These are phyloP conservation scores for Solanum chilense DNA, from an alignment of 257 asterid species.

Conservation along the genomic window DNA sequence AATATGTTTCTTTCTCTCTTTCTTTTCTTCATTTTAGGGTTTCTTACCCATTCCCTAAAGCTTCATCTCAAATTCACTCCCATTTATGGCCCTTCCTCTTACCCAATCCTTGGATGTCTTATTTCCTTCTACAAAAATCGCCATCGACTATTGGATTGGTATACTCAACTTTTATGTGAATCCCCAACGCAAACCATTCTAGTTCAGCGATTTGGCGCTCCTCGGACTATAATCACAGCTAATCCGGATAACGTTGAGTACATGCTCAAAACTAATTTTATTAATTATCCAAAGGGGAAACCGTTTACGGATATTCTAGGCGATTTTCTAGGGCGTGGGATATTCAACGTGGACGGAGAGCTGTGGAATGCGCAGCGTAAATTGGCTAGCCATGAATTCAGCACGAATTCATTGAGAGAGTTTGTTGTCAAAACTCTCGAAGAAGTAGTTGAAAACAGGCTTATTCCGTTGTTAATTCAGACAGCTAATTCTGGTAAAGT, in stretches of 20 bases:
- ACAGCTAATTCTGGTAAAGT: not conserved
- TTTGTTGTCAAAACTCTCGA: constrained; percentile 17
- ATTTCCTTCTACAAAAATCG: constrained; percentile 53
- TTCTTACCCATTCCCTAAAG: not conserved
- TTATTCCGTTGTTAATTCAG: not conserved
- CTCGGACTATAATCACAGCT: constrained; percentile 44
- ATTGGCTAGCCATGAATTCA: constrained; percentile 46
- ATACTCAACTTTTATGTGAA: constrained; percentile 35
- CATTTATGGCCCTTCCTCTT: not conserved
- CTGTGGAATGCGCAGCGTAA: constrained; percentile 44
- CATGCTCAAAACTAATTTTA: constrained; percentile 49
- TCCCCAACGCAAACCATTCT: constrained; percentile 18
- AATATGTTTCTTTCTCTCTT: constrained; percentile 7
- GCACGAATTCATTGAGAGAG: constrained; percentile 21
- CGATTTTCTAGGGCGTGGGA: constrained; percentile 56
- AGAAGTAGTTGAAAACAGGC: constrained; percentile 5
- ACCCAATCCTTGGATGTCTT: constrained; percentile 32
- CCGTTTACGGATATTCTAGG: constrained; percentile 56
- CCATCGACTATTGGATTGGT: constrained; percentile 46
- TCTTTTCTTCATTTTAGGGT: constrained; percentile 9
- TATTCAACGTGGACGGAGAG: constrained; percentile 69
- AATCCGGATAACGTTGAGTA: constrained; percentile 59
- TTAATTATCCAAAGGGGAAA: constrained; percentile 54
- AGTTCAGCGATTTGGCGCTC: constrained; percentile 7
- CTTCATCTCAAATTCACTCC: not conserved